phyloP scores from a whole-genome alignment of 768 basidiomycete genomes.

The Coprinopsis sp. region DNA sequence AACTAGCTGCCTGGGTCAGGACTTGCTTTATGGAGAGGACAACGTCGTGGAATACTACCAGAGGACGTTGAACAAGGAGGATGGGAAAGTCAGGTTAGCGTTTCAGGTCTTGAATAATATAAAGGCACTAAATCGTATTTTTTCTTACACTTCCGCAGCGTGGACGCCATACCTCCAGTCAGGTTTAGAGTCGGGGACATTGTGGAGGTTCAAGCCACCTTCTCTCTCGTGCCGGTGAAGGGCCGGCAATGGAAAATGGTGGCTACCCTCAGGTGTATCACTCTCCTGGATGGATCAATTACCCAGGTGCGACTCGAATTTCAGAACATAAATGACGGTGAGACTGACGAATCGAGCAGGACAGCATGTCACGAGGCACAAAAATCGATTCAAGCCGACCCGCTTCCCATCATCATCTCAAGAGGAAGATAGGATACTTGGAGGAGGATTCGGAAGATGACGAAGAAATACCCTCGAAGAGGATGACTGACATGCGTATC shows the following conservation, averaged over 20 bases:
- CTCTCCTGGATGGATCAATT: slow-evolving; percentile 8
- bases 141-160: too few relatives aligned
- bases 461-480: too few relatives aligned
- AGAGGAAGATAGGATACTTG: too few relatives aligned
- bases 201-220: slow-evolving; percentile 12
- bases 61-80: neutral
- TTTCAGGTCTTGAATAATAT: neutral
- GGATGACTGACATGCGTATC: too few relatives aligned
- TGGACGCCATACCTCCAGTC: neutral
- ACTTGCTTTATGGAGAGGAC: slow-evolving; percentile 13
- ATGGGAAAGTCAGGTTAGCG: neutral
- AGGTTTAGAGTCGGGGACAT: slow-evolving; percentile 9
- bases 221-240: slow-evolving; percentile 10
- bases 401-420: too few relatives aligned
- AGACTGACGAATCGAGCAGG: too few relatives aligned
- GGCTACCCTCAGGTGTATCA: slow-evolving; percentile 7
- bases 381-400: too few relatives aligned
- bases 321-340: too few relatives aligned
- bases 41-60: slow-evolving; percentile 12
- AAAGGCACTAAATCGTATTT: too few relatives aligned
- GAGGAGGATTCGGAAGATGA: too few relatives aligned
- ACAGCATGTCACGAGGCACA: too few relatives aligned
- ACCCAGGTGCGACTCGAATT: too few relatives aligned
- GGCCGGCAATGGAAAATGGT: slow-evolving; percentile 10
- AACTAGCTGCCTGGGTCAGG: neutral